These are phyloP conservation scores for Microcyclospora tardicrescens DNA, from an alignment of 2,329 filamentous ascomycete species.

Conservation along the genomic window DNA sequence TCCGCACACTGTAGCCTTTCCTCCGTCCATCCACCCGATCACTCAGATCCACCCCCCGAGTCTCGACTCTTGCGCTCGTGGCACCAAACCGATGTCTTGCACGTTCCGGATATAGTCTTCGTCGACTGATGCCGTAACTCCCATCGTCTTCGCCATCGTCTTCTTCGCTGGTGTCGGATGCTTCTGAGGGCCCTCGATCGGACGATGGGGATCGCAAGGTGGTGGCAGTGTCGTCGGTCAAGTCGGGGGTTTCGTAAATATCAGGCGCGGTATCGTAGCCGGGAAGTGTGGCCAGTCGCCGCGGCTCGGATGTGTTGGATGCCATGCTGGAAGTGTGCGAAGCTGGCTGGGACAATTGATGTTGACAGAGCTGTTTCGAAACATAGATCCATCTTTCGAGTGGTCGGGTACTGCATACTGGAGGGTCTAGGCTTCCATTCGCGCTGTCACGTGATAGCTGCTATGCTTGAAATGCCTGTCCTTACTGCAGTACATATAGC, in stretches of 20 bases:
- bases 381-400: too few species aligned
- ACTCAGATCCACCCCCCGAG: constrained; percentile 72
- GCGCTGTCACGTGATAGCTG: too few species aligned
- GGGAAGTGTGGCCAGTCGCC: constrained; percentile 11
- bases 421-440: too few species aligned
- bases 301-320: constrained; percentile 3
- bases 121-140: constrained; percentile 53
- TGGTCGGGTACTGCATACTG: too few species aligned
- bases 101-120: constrained; percentile 61
- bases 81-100: constrained; percentile 71
- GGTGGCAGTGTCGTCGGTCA: constrained; percentile 82
- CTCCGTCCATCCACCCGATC: constrained; percentile 74
- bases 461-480: too few species aligned
- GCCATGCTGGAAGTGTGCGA: too few species aligned
- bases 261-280: constrained; percentile 61
- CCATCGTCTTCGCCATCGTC: constrained; percentile 43
- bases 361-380: too few species aligned
- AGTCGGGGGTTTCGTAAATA: constrained; percentile 89
- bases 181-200: constrained; percentile 18
- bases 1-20: constrained; percentile 58
- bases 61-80: constrained; percentile 51
- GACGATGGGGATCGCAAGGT: constrained; percentile 25
- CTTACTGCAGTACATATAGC: too few species aligned
- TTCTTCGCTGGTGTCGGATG: constrained; percentile 11
- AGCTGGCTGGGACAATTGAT: too few species aligned